Percentiles rank a stretch among this genome's conserved stretches.
These are phyloP conservation scores for Gossypium gossypioides DNA, from an alignment of 441 rosid genomes.

Conservation along the genomic window DNA sequence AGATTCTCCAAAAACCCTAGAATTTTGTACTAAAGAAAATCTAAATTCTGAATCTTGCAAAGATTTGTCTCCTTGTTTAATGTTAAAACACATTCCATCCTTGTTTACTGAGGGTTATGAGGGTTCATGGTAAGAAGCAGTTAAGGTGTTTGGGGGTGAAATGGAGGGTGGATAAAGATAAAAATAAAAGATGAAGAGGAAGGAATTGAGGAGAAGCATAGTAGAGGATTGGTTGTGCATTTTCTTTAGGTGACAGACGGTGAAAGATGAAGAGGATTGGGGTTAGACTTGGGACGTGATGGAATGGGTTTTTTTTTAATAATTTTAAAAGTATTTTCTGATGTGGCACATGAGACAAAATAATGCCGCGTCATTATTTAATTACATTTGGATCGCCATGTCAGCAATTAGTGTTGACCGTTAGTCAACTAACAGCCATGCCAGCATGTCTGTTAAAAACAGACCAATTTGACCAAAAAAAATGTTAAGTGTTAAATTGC, in stretches of 20 bases:
- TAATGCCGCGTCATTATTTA: too few species aligned
- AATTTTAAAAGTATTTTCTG: too few species aligned
- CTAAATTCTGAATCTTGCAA: neutral
- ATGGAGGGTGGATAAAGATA: conserved; percentile 17
- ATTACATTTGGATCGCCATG: too few species aligned
- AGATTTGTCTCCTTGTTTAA: neutral
- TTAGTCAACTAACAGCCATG: too few species aligned
- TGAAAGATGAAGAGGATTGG: conserved; percentile 14
- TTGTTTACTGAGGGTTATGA: neutral
- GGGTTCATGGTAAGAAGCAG: conserved; percentile 26
- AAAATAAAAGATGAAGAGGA: neutral
- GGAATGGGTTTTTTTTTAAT: neutral
- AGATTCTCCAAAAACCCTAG: conserved; percentile 27
- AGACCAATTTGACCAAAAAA: too few species aligned
- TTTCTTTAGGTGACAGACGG: conserved; percentile 35
- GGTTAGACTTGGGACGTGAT: neutral
- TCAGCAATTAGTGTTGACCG: too few species aligned
- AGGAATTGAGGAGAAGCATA: conserved; percentile 1
- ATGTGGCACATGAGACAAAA: too few species aligned
- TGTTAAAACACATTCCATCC: conserved; percentile 56
- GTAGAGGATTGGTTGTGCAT: conserved; percentile 26
- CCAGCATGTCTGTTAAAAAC: too few species aligned
- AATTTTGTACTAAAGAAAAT: neutral
- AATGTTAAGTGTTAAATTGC: too few species aligned
- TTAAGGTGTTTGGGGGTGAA: conserved; percentile 25